A percentile compares a stretch with the other conserved stretches of the same genome.
phyloP scores from a whole-genome alignment of 1,284 basidiomycete genomes.

The Apiotrichum brassicae region DNA sequence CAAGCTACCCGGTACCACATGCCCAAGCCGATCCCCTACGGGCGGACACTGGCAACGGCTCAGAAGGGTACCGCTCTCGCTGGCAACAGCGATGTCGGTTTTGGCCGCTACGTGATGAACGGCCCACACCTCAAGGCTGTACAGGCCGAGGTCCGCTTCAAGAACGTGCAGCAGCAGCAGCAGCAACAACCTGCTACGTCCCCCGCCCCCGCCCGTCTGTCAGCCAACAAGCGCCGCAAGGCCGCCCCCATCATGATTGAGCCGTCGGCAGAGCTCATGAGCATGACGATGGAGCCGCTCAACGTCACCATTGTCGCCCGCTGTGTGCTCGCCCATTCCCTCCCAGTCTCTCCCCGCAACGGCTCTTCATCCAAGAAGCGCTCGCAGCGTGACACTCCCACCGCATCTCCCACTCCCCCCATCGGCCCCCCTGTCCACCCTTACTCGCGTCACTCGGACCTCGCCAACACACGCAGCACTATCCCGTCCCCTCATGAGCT shows the following conservation, averaged over 20 bases:
- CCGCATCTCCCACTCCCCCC: constrained; percentile 10
- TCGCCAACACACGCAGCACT: constrained; percentile 28
- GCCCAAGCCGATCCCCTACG: constrained; percentile 1
- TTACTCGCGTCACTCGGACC: constrained; percentile 29
- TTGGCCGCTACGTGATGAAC: too few species aligned
- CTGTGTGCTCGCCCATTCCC: constrained; percentile 21
- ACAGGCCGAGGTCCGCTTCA: too few species aligned
- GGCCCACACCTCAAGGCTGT: too few species aligned
- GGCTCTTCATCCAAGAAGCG: constrained; percentile 9
- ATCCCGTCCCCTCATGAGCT: constrained; percentile 30
- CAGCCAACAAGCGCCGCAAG: constrained; percentile 15
- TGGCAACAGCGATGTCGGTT: not conserved
- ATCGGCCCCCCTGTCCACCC: constrained; percentile 19
- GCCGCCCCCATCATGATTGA: constrained; percentile 1
- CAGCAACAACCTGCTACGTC: constrained; percentile 1
- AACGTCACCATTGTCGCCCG: constrained; percentile 28
- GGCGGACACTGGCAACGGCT: not conserved
- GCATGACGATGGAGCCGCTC: constrained; percentile 22
- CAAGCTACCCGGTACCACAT: too few species aligned
- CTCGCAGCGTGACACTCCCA: constrained; percentile 13
- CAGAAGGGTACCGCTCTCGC: not conserved
- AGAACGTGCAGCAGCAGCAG: too few species aligned
- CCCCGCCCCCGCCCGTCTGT: constrained; percentile 4
- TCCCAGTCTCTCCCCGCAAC: constrained; percentile 4
- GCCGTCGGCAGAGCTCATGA: constrained; percentile 8